Evolutionary conservation across 352 stramenopile genomes (phyloP), one percentile per base, ranked within the genome.

Genomic region (Globisporangium heterothallicum): DNA sequence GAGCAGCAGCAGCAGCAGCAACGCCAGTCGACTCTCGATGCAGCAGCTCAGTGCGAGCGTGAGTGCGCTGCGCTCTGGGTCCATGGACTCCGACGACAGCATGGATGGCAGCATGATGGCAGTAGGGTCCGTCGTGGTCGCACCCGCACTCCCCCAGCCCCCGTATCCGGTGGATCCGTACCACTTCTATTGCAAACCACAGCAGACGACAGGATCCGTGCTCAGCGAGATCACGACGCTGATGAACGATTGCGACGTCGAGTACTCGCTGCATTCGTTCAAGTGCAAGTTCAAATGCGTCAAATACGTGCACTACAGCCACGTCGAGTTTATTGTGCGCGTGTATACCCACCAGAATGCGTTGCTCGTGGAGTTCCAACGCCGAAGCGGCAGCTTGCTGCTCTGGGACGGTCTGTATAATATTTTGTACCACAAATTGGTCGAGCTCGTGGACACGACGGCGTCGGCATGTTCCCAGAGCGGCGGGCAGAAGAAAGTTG

Each of bases 201-300:
- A 79, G 58, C 26, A 49, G 18, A 58, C 55, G 10, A 70, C 77
- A 0, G 69, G 62, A 5, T 56, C 56, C 0, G 63, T 83, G 7
- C 42, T 72, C n/a, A 66, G 68, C 5, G 66, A 84, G 14, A 69
- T 87, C 41, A 76, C 70, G 8, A 59, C 71, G 29, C 52, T 65
- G 3, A 74, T 92, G 7, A 58, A 65, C 16, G 75, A 74, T 4
- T 80, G 66, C 46, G 73, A 84, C 21, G 79, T 92, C 49, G 79
- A 88, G 58, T 72, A 78, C 44, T 71, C 70, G 42, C 74, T 91
- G 45, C 69, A 84, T 45, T 66, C 80, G 25, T 64, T 73, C 36
- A 90, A 91, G 51, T 89, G 79, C 68, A 92, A 92, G 62, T 92
- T 92, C 57, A 90, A 90, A 49, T 91, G 82, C 55, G 70, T 92